Base-by-base conservation (phyloP, 2,329 filamentous ascomycete species). In the Didymella arachidicola region DNA sequence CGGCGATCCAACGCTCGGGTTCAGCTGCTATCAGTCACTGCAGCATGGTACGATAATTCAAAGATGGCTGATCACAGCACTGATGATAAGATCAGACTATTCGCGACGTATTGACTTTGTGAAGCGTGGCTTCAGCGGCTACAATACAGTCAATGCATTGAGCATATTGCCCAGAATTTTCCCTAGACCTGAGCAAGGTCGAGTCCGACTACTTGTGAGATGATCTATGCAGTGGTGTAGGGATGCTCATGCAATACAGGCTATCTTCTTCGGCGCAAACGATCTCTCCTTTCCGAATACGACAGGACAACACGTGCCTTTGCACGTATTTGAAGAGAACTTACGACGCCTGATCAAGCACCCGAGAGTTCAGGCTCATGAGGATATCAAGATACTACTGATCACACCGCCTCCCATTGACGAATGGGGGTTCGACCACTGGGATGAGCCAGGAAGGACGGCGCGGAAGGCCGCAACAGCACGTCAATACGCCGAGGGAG, bases 221-320 rank as follows among this genome's bases (percentile, higher is more conserved):
- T 22, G 16, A 32, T 12, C 8, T 27, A 2, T 34, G 4, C 7
- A 30, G 26, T 32, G 2, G 11, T 7, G 26, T 14, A n/a, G 11
- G 1, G 16, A 7, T 30, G 18, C 36, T 48, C 2, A 42, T 18
- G 27, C 7, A 11, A 10, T 7, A 7, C 16, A 62, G 55, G 49
- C 36, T 3, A 32, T 62, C 26, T 61, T 63, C 43, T 61, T 63
- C 22, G 57, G 58, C 18, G 53, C 61, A 22, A 63, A 63, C 51
- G 58, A 63, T 18, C 53, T 53, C 29, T 58, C 47, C 10, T 32
- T 61, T 11, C 51, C 57, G 14, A 29, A 60, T 16, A 61, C 61
- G 1, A 61, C 57, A 27, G 58, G 54, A 26, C 61, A 61, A 34
- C 57, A 60, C 22, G 42, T 58, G 8, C 54, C 61, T 11, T 38